phyloP scores from a whole-genome alignment of 768 basidiomycete species.

The Naganishia randhawae region DNA sequence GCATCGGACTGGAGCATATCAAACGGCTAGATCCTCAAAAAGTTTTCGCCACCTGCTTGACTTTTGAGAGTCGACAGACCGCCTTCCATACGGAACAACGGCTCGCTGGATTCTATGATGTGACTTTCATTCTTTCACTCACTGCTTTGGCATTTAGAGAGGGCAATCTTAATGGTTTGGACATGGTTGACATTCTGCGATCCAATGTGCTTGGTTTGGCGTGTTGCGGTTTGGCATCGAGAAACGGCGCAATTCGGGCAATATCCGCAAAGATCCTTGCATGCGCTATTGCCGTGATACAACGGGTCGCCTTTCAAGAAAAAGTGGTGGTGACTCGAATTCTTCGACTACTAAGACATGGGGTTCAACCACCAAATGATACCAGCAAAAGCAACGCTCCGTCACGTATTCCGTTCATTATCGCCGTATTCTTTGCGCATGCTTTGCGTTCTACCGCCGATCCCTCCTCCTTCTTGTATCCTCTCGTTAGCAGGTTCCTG shows the following conservation, averaged over 20 bases:
- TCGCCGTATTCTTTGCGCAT: slow-evolving; percentile 76
- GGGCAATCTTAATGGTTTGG: slow-evolving; percentile 57
- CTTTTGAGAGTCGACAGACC: slow-evolving; percentile 66
- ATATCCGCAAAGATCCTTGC: slow-evolving; percentile 63
- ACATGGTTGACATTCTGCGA: slow-evolving; percentile 83
- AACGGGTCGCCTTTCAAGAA: slow-evolving; percentile 63
- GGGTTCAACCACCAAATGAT: slow-evolving; percentile 43
- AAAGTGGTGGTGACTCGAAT: slow-evolving; percentile 68
- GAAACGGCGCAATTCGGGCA: slow-evolving; percentile 60
- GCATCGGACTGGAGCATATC: slow-evolving; percentile 58
- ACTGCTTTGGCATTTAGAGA: slow-evolving; percentile 65
- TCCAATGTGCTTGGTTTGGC: slow-evolving; percentile 73
- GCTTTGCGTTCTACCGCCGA: slow-evolving; percentile 77
- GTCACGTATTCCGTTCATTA: slow-evolving; percentile 67
- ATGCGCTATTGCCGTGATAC: slow-evolving; percentile 64
- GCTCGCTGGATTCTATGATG: slow-evolving; percentile 66
- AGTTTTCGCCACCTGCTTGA: slow-evolving; percentile 67
- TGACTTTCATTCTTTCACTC: slow-evolving; percentile 68
- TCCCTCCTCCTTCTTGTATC: slow-evolving; percentile 83
- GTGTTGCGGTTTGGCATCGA: slow-evolving; percentile 68
- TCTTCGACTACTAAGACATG: slow-evolving; percentile 63
- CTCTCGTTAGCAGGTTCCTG: slow-evolving; percentile 77
- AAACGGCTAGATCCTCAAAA: slow-evolving; percentile 65
- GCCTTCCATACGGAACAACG: slow-evolving; percentile 46
- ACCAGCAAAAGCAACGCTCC: slow-evolving; percentile 46